Base-by-base conservation (phyloP, 148 eudicot species). In the Oxyria digyna region DNA sequence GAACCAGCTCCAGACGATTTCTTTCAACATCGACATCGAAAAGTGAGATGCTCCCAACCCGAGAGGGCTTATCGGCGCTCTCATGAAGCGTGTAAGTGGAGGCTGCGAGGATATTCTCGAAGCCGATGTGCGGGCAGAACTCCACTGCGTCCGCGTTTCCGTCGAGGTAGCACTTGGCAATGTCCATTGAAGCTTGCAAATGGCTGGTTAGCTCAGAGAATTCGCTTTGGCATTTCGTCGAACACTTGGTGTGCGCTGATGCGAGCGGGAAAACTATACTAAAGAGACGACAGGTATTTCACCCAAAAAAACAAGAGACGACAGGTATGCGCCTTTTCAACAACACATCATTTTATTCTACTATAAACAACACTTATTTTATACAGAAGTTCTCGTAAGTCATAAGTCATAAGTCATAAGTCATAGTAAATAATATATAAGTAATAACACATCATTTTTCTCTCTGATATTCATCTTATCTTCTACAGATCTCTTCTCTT, bases 71-170 rank as follows among this genome's bases (percentile, higher is more conserved):
- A 52, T 88, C 85, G 43, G 17, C 46, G 15, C 87, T 87, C 76
- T 92, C 96, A 67, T 81, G 86, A 42, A 93, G 83, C 12, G 80
- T 87, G 74, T 94, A 94, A 2, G 98, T 94, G 8, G 87, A 82
- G 27, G 89, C 96, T 17, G 96, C 92, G 57, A 94, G 81, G 29
- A 90, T 75, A 63, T 75, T 70, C 74, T 76, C 81, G 74, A 83
- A 88, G 10, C 90, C 81, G 0, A 71, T 76, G 11, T 85, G 87
- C 0, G 97, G 96, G 57, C 97, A 94, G 75, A 94, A 94, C 85
- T 90, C 98, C 9, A 88, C 98, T 3, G 86, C 90, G 27, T 94
- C 97, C 4, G 95, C 86, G 72, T 90, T 90, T 4, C 97, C 98
- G 33, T 88, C 92, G 17, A 94, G 74, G 65, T 43, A 63, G 62